phyloP scores from a whole-genome alignment of 2,329 filamentous ascomycete genomes.

The Chaetomium olivaceum region DNA sequence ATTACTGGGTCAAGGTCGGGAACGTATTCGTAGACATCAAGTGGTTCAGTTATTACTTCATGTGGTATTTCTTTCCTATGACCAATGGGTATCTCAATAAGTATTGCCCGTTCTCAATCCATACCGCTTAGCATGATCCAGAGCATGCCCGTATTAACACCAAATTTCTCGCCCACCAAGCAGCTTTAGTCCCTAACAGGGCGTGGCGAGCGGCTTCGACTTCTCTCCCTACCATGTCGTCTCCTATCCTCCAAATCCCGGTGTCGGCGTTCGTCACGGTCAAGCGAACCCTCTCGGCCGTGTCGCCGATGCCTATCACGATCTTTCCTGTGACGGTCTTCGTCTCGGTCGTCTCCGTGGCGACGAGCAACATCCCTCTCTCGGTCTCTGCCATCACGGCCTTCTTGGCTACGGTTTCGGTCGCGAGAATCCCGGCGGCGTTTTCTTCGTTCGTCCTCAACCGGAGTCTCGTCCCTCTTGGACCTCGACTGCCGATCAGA shows the following conservation, averaged over 20 bases:
- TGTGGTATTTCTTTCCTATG: neutral
- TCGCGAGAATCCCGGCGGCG: slow-evolving; percentile 13
- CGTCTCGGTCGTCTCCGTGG: slow-evolving; percentile 31
- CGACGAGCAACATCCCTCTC: slow-evolving; percentile 33
- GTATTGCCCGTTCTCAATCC: neutral
- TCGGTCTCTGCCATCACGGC: slow-evolving; percentile 24
- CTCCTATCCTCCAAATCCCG: slow-evolving; percentile 35
- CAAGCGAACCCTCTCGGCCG: slow-evolving; percentile 36
- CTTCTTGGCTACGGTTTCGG: slow-evolving; percentile 23
- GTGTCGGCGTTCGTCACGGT: slow-evolving; percentile 31
- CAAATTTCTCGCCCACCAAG: neutral
- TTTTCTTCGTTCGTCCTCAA: slow-evolving; percentile 24
- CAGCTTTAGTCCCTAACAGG: slow-evolving; percentile 31
- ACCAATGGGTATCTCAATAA: slow-evolving; percentile 29
- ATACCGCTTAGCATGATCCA: neutral
- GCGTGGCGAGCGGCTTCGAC: slow-evolving; percentile 49
- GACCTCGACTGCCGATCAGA: slow-evolving; percentile 37
- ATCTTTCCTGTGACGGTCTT: slow-evolving; percentile 32
- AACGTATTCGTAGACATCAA: slow-evolving; percentile 15
- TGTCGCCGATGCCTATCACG: slow-evolving; percentile 37
- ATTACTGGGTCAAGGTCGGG: neutral
- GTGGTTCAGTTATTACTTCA: neutral
- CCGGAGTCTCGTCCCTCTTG: slow-evolving; percentile 42
- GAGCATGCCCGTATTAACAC: neutral
- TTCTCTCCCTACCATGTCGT: slow-evolving; percentile 37